Evolutionary conservation across 2,329 filamentous ascomycete species (phyloP), one percentile per base, ranked within the genome.

Genomic region (Davidsoniella eucalypti): DNA sequence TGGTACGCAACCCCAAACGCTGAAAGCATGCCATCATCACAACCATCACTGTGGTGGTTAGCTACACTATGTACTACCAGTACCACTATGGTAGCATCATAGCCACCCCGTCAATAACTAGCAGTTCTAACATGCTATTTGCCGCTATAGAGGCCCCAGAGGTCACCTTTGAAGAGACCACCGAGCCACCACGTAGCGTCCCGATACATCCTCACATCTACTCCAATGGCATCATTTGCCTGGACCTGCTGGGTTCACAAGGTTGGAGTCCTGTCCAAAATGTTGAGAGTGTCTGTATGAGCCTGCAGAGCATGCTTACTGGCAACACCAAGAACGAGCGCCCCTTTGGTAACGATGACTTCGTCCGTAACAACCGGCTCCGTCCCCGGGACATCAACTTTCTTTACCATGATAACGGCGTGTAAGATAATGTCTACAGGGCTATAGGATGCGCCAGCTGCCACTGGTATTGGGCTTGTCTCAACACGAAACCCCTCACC

Each of bases 201-300:
- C 92, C 92, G 1, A 88, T 94, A 64, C 92, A 98, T 61, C 92
- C 92, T 2, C 92, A 98, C 68, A 85, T 98, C 65, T 98, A 98
- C 69, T 92, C 84, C 58, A 98, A 98, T 65, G 92, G 92, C 58
- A 94, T 96, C 64, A 98, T 98, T 62, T 98, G 92, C 61, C 82
- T 98, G 45, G 92, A 98, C 59, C 76, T 98, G 1, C 78, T 98
- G 7, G 87, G 87, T 48, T 71, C 76, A 8, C 81, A 87, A 55
- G 92, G 92, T 51, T 98, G 92, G 92, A 92, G 84, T 44, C 92
- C 92, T 0, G 90, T 98, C 0, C 92, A 98, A 63, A 95, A 90
- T 53, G 92, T 95, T 7, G 90, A 96, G 69, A 94, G 84, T 60
- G 81, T 98, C 23, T 95, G 87, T 69, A 92, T 98, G 77, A 94